A percentile compares a stretch with the other conserved stretches of the same genome.
Conservation (phyloP, 2,329 filamentous ascomycete genomes). For the Neophaeococcomyces mojaviensis region DNA sequence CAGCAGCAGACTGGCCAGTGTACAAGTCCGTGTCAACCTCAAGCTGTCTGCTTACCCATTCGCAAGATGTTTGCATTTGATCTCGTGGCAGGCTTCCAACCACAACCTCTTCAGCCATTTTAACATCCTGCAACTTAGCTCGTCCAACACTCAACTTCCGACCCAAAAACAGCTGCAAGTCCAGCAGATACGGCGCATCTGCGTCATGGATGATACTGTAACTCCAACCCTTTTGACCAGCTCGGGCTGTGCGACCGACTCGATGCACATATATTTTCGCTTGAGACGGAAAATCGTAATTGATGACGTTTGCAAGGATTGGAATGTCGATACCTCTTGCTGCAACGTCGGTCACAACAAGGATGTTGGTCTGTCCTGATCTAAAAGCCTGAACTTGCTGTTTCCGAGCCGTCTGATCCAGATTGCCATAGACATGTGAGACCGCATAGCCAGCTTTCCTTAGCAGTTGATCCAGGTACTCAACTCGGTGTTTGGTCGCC, state of each 20-base stretch:
- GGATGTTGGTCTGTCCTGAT: slow-evolving; percentile 72
- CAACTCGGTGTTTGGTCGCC: slow-evolving; percentile 94
- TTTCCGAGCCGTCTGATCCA: slow-evolving; percentile 89
- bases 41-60: slow-evolving; percentile 76
- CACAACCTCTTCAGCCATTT: slow-evolving; percentile 75
- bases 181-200: slow-evolving; percentile 85
- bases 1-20: slow-evolving; percentile 63
- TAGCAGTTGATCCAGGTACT: slow-evolving; percentile 81
- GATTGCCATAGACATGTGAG: slow-evolving; percentile 87
- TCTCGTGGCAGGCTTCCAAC: slow-evolving; percentile 69
- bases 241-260: slow-evolving; percentile 90
- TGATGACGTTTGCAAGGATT: slow-evolving; percentile 91
- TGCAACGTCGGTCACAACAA: slow-evolving; percentile 94
- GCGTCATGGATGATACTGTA: slow-evolving; percentile 85
- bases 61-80: slow-evolving; percentile 64
- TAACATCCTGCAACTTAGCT: slow-evolving; percentile 50
- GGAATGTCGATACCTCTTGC: slow-evolving; percentile 97
- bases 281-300: slow-evolving; percentile 95
- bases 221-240: slow-evolving; percentile 85
- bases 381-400: slow-evolving; percentile 89
- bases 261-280: slow-evolving; percentile 95
- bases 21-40: slow-evolving; percentile 67
- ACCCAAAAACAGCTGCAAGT: slow-evolving; percentile 91
- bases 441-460: slow-evolving; percentile 74
- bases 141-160: slow-evolving; percentile 71